Evolutionary conservation across 176 grass and related monocot genomes (phyloP).

Genomic region (Ensete ventricosum): DNA sequence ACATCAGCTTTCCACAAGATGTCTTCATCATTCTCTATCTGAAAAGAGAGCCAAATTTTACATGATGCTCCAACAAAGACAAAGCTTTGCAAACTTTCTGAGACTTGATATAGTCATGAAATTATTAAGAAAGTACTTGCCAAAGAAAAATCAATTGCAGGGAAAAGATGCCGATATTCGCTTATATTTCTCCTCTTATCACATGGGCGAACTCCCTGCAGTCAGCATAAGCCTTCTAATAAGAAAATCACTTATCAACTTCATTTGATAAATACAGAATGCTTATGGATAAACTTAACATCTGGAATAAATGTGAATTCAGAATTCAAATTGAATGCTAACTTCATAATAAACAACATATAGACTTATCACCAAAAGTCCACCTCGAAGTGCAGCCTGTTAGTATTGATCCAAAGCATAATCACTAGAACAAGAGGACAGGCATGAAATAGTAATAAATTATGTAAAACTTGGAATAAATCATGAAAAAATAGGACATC

Average conservation of each 20-base stretch:
- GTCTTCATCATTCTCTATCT: slow-evolving; percentile 90
- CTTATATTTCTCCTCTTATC: slow-evolving; percentile 87
- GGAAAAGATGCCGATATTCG: slow-evolving; percentile 62
- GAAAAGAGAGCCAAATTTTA: not conserved
- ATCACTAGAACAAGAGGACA: no score
- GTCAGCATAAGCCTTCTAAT: slow-evolving; percentile 7
- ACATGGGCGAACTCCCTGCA: slow-evolving; percentile 79
- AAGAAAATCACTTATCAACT: not conserved
- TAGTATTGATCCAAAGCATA: no score
- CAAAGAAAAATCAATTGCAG: slow-evolving; percentile 94
- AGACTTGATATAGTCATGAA: not conserved
- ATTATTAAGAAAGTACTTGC: slow-evolving; percentile 31
- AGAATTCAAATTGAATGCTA: not conserved
- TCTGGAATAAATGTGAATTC: not conserved
- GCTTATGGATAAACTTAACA: not conserved
- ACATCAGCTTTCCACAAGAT: slow-evolving; percentile 60
- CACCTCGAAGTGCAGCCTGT: no score
- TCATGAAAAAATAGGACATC: not conserved
- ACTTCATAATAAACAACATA: no score
- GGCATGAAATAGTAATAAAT: no score
- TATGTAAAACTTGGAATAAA: not conserved
- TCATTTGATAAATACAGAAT: not conserved
- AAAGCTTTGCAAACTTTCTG: not conserved
- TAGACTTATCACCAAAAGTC: no score
- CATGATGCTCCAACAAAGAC: slow-evolving; percentile 3